These are phyloP conservation scores for Paramecium octaurelia DNA, from an alignment of 73 alveolate species.

Conservation along the genomic window DNA sequence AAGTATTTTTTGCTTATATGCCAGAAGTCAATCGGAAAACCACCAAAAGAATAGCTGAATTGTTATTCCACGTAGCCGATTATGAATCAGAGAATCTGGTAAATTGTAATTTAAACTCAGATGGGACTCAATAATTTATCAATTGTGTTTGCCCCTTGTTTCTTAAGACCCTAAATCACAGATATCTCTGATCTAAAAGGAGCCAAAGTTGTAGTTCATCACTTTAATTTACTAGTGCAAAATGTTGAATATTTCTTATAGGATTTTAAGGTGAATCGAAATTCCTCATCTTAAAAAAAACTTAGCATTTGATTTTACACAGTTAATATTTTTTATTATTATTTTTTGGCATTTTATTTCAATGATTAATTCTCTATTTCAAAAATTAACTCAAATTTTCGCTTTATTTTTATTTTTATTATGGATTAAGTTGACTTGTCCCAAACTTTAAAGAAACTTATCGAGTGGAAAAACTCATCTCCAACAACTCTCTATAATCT, in stretches of 20 bases:
- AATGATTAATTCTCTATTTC: background rate
- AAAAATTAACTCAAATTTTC: background rate
- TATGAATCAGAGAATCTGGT: constrained; percentile 15
- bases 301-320: background rate
- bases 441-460: background rate
- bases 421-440: background rate
- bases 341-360: background rate
- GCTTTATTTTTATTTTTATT: background rate
- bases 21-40: background rate
- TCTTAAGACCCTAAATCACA: background rate
- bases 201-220: background rate
- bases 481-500: background rate
- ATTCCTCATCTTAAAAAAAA: background rate
- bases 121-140: constrained; percentile 33
- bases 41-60: background rate
- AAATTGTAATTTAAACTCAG: background rate
- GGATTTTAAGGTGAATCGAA: background rate
- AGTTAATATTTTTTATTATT: background rate
- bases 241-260: background rate
- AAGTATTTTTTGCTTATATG: constrained; percentile 22
- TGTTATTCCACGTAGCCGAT: background rate
- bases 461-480: background rate
- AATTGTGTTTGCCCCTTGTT: constrained; percentile 35
- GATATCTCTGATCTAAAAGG: background rate
- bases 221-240: background rate